A percentile compares a stretch with the other conserved stretches of the same genome.
Conservation (phyloP, 1,284 basidiomycete genomes). For the Pascua guehoae region DNA sequence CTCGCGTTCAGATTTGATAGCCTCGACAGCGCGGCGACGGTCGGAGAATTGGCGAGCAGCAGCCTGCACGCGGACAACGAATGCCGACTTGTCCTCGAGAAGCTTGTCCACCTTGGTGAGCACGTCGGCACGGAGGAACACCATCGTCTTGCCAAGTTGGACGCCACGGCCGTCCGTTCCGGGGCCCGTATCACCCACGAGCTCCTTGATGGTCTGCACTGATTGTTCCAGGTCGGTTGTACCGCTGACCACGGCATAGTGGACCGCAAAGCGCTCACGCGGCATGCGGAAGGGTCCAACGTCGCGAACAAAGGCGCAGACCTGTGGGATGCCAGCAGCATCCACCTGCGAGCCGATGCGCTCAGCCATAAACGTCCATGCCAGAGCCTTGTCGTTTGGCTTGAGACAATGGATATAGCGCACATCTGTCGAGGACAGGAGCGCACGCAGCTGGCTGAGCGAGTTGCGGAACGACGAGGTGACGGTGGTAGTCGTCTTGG, state of each 20-base stretch:
- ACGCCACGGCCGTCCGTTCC: slow-evolving; percentile 12
- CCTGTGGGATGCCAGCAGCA: slow-evolving; percentile 16
- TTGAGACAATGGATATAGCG: slow-evolving; percentile 23
- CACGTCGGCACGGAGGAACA: slow-evolving; percentile 14
- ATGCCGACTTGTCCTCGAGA: slow-evolving; percentile 12
- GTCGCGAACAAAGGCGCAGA: slow-evolving; percentile 18
- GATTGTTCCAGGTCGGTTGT: slow-evolving; percentile 5
- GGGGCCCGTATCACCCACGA: slow-evolving; percentile 6
- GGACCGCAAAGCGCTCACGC: slow-evolving; percentile 3
- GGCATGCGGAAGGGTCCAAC: slow-evolving; percentile 16
- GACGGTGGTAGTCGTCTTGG: slow-evolving; percentile 12
- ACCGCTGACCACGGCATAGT: slow-evolving; percentile 13
- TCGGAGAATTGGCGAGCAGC: neutral
- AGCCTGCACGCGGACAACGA: slow-evolving; percentile 9
- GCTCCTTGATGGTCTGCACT: slow-evolving; percentile 8
- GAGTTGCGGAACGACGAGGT: slow-evolving; percentile 18
- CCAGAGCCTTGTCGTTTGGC: slow-evolving; percentile 16
- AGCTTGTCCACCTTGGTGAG: slow-evolving; percentile 12
- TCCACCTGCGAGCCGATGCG: slow-evolving; percentile 16
- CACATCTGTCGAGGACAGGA: slow-evolving; percentile 13
- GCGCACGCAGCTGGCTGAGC: slow-evolving; percentile 13
- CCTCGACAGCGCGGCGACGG: neutral
- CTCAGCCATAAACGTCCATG: slow-evolving; percentile 10
- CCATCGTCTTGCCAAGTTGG: slow-evolving; percentile 15
- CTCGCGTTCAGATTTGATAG: neutral